These are phyloP conservation scores for Coemansia asiatica DNA, from an alignment of 192 early-diverging fungal genomes.

Conservation along the genomic window DNA sequence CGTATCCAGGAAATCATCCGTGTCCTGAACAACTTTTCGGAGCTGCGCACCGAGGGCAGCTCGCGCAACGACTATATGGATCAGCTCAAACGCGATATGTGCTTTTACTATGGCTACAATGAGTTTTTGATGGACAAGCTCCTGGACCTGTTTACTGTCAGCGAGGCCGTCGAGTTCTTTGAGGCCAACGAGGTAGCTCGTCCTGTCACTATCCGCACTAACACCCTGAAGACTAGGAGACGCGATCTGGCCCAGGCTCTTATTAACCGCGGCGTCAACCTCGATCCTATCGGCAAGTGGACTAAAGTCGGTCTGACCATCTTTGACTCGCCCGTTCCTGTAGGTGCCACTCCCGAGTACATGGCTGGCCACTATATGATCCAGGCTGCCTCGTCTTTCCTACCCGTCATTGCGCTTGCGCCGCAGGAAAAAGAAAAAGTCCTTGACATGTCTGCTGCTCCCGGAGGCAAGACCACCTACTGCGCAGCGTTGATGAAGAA, in stretches of 20 bases:
- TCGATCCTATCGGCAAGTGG: conserved; percentile 99
- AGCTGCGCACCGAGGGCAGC: conserved; percentile 69
- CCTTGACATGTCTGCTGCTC: conserved; percentile 97
- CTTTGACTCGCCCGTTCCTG: conserved; percentile 92
- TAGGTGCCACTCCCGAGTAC: conserved; percentile 98
- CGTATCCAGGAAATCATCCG: conserved; percentile 91
- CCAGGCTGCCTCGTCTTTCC: conserved; percentile 95
- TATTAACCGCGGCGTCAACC: conserved; percentile 93
- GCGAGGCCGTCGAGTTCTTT: conserved; percentile 96
- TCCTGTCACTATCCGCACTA: conserved; percentile 94
- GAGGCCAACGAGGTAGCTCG: conserved; percentile 97
- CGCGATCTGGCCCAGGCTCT: conserved; percentile 93
- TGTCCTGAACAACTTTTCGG: conserved; percentile 86
- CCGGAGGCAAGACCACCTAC: conserved; percentile 97
- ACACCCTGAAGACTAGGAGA: conserved; percentile 91
- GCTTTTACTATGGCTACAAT: conserved; percentile 93
- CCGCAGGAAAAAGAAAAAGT: conserved; percentile 94
- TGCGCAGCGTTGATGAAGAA: conserved; percentile 95
- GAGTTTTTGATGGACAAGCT: conserved; percentile 89
- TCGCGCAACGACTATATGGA: conserved; percentile 84
- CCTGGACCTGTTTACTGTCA: conserved; percentile 85
- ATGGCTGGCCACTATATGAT: conserved; percentile 99
- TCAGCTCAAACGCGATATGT: conserved; percentile 86
- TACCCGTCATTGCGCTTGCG: conserved; percentile 93
- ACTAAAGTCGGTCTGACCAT: conserved; percentile 95